These are phyloP conservation scores for Diplotaxis tenuifolia DNA, from an alignment of 345 rosid genomes.

Conservation along the genomic window DNA sequence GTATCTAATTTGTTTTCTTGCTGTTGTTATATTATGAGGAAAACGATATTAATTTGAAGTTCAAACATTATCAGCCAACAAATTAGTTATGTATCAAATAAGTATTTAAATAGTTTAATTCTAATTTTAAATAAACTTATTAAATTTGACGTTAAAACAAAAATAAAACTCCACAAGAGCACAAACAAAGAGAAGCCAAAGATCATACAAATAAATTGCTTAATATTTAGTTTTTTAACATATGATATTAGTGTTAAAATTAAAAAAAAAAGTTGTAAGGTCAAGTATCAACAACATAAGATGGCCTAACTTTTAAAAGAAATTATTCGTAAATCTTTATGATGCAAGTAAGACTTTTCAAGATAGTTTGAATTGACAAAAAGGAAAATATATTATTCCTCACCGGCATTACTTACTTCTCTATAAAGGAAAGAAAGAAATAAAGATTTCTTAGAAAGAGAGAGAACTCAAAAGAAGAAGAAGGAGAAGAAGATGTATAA, in stretches of 20 bases:
- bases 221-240: neutral
- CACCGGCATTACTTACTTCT: conserved; percentile 20
- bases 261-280: neutral
- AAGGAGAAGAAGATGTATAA: conserved; percentile 37
- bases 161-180: too few relatives aligned
- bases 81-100: neutral
- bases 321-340: neutral
- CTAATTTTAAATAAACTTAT: neutral
- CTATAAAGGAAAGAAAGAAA: conserved; percentile 33
- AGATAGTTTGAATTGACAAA: neutral
- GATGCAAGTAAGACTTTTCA: neutral
- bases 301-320: neutral
- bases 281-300: neutral
- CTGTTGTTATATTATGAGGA: neutral
- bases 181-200: too few relatives aligned
- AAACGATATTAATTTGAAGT: neutral
- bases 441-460: conserved; percentile 10
- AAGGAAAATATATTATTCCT: neutral
- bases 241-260: neutral
- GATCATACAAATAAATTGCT: neutral
- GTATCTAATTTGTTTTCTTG: neutral
- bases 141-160: too few relatives aligned
- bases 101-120: neutral
- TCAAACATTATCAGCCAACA: neutral
- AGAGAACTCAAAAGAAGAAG: neutral